Evolutionary conservation across 2,329 filamentous ascomycete species (phyloP), one percentile per base, ranked within the genome.

Genomic region (Rhynchosporium secalis): DNA sequence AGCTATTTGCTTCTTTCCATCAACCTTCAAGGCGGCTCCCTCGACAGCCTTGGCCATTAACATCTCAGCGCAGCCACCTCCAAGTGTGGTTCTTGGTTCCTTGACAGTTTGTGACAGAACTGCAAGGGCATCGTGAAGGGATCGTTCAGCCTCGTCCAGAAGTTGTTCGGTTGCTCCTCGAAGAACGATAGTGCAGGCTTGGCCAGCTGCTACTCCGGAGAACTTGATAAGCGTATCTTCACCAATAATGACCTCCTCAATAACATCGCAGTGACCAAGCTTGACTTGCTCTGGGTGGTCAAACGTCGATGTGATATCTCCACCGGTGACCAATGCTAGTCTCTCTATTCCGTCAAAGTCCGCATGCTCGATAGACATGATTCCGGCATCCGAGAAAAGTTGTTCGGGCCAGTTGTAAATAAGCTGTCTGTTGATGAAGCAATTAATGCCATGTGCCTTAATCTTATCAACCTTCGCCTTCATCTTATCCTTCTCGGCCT

Each of bases 341-440:
- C 95, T 86, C 82, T 99, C 95, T 69, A 99, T 96, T 68, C 95
- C 95, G 75, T 99, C 95, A 74, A 99, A 99, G 79, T 99, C 95
- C 69, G 95, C 95, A 76, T 99, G 95, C 81, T 99, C 95, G 71
- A 99, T 99, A 33, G 92, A 96, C 83, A 96, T 91, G 78, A 99
- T 98, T 66, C 95, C 95, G 7, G 93, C 94, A 76, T 99, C 95
- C 41, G 94, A 92, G 75, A 99, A 99, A 52, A 99, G 88, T 79
- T 99, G 95, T 79, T 99, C 95, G 5, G 95, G 95, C 95, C 95
- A 99, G 83, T 99, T 99, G 84, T 99, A 99, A 80, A 99, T 99
- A 67, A 99, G 86, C 78, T 99, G 95, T 71, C 95, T 85, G 85
- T 99, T 99, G 78, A 99, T 96, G 78, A 99, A 99, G 83, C 95